Percentiles rank a stretch among this genome's conserved stretches.
Evolutionary conservation across 1,284 basidiomycete species (phyloP).

Genomic region (Anthracocystis panici-leucophaei): DNA sequence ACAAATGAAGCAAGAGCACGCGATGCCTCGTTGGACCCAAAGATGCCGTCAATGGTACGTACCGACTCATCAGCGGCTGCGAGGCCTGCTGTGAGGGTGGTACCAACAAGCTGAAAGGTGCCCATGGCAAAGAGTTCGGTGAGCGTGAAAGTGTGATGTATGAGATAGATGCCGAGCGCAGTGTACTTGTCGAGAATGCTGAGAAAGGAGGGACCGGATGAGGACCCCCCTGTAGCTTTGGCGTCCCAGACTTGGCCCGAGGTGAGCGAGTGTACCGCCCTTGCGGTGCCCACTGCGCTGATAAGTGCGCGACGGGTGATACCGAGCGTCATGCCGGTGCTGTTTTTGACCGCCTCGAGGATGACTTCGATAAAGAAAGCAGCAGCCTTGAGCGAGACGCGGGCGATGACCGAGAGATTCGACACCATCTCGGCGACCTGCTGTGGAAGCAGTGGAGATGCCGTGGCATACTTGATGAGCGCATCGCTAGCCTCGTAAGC

Average conservation of each 20-base stretch:
- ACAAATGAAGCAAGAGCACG: slow-evolving; percentile 72
- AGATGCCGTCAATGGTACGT: slow-evolving; percentile 72
- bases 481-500: slow-evolving; percentile 51
- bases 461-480: slow-evolving; percentile 55
- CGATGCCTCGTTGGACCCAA: slow-evolving; percentile 73
- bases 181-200: slow-evolving; percentile 72
- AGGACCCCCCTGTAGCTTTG: slow-evolving; percentile 34
- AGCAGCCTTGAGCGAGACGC: slow-evolving; percentile 60
- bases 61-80: slow-evolving; percentile 72
- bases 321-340: slow-evolving; percentile 54
- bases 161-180: slow-evolving; percentile 73
- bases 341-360: slow-evolving; percentile 55
- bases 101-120: slow-evolving; percentile 71
- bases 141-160: slow-evolving; percentile 73
- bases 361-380: slow-evolving; percentile 64
- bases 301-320: slow-evolving; percentile 60
- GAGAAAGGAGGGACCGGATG: slow-evolving; percentile 67
- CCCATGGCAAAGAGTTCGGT: slow-evolving; percentile 73
- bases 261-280: slow-evolving; percentile 52
- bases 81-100: slow-evolving; percentile 45
- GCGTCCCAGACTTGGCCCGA: slow-evolving; percentile 49
- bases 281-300: slow-evolving; percentile 54
- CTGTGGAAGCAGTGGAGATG: slow-evolving; percentile 54
- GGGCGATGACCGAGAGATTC: slow-evolving; percentile 52
- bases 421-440: slow-evolving; percentile 60